phyloP scores from a whole-genome alignment of 2,329 filamentous ascomycete genomes.

The Claviceps fusiformis region DNA sequence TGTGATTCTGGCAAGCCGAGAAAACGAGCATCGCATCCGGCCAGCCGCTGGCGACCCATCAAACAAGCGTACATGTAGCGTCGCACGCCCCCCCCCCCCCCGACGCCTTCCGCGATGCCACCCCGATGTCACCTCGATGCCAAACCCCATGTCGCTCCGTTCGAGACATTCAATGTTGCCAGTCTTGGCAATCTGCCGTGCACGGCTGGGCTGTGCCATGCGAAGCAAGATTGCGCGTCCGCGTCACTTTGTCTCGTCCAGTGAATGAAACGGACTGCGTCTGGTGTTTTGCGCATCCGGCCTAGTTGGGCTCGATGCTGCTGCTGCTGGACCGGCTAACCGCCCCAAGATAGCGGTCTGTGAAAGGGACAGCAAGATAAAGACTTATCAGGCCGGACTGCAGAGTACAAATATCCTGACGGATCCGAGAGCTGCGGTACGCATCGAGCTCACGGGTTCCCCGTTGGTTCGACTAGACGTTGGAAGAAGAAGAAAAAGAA shows the following conservation, averaged over 20 bases:
- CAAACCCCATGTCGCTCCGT: background rate
- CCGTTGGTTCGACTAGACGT: too few relatives aligned
- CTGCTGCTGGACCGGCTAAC: background rate
- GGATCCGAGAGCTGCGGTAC: background rate
- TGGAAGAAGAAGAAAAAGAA: too few relatives aligned
- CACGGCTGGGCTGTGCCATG: background rate
- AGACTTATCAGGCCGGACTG: too few relatives aligned
- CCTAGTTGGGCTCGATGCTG: background rate
- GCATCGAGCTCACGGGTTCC: too few relatives aligned
- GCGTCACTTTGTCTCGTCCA: too few relatives aligned
- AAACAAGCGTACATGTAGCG: too few relatives aligned
- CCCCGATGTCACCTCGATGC: background rate
- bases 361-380: too few relatives aligned
- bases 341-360: too few relatives aligned
- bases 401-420: background rate
- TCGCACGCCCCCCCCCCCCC: too few relatives aligned
- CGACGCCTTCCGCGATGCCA: background rate
- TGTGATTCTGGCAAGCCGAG: background rate
- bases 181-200: slow-evolving; percentile 3
- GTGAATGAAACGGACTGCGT: background rate
- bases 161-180: background rate
- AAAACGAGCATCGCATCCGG: background rate
- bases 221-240: background rate
- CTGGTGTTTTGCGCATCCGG: background rate
- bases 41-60: background rate